phyloP scores from a whole-genome alignment of 305 asterid species.

The Fraxinus sp. region DNA sequence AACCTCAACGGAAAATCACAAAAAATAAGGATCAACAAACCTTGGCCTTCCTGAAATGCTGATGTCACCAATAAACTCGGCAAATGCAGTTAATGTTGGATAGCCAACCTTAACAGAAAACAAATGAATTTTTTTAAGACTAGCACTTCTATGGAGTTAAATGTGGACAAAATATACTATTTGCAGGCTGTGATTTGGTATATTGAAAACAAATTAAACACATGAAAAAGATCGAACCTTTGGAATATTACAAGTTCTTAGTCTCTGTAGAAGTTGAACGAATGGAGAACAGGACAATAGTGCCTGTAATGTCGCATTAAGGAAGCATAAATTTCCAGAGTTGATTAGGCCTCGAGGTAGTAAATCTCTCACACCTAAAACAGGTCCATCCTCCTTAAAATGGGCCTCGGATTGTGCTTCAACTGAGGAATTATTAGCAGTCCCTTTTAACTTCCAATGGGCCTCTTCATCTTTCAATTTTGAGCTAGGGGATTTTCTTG shows the following conservation, averaged over 20 bases:
- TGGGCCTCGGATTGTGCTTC: slow-evolving; percentile 34
- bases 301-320: slow-evolving; percentile 91
- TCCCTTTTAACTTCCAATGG: slow-evolving; percentile 36
- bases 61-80: slow-evolving; percentile 56
- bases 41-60: slow-evolving; percentile 69
- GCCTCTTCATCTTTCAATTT: slow-evolving; percentile 28
- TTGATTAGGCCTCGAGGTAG: slow-evolving; percentile 84
- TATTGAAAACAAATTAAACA: slow-evolving; percentile 5
- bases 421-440: slow-evolving; percentile 31
- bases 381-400: slow-evolving; percentile 32
- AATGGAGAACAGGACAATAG: slow-evolving; percentile 86
- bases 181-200: not conserved
- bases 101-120: slow-evolving; percentile 44
- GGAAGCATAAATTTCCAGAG: slow-evolving; percentile 89
- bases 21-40: slow-evolving; percentile 36
- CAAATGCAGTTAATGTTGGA: slow-evolving; percentile 79
- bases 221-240: slow-evolving; percentile 39
- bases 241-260: slow-evolving; percentile 49
- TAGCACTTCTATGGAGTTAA: not conserved
- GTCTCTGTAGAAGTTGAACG: slow-evolving; percentile 63
- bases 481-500: slow-evolving; percentile 23
- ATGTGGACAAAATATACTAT: not conserved
- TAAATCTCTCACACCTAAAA: slow-evolving; percentile 42
- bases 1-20: slow-evolving; percentile 1
- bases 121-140: not conserved